Conservation (phyloP, 1,139 yeast species). For the Barnettozyma hawaiiensis region DNA sequence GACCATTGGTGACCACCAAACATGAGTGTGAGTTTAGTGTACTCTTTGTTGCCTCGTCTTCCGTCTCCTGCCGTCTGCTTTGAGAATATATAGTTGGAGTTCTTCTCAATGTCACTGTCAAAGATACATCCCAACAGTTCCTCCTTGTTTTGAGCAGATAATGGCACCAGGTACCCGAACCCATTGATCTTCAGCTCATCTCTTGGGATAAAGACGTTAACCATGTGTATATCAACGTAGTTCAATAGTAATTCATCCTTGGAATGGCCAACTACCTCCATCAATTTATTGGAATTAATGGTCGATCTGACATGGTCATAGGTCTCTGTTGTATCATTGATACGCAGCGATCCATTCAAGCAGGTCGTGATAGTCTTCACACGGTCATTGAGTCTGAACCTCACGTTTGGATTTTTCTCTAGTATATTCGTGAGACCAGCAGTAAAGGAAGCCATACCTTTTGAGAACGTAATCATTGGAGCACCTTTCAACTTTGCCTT, state of each 20-base stretch:
- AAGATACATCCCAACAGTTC: constrained; percentile 79
- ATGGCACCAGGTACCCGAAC: constrained; percentile 87
- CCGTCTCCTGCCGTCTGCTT: neutral
- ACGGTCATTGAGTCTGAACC: constrained; percentile 30
- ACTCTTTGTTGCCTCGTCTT: constrained; percentile 24
- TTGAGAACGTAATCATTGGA: constrained; percentile 48
- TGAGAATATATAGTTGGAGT: constrained; percentile 31
- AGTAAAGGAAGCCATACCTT: constrained; percentile 54
- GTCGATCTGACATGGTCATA: constrained; percentile 56
- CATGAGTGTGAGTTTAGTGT: constrained; percentile 78
- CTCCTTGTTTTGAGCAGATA: constrained; percentile 45
- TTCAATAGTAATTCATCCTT: constrained; percentile 12
- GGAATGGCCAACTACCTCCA: constrained; percentile 19
- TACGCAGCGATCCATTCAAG: constrained; percentile 14
- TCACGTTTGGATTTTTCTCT: constrained; percentile 35
- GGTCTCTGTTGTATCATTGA: constrained; percentile 17
- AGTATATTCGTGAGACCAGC: constrained; percentile 36
- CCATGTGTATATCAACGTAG: constrained; percentile 43
- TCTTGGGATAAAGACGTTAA: constrained; percentile 49
- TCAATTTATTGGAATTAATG: constrained; percentile 37
- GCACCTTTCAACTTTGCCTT: constrained; percentile 35
- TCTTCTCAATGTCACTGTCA: constrained; percentile 74
- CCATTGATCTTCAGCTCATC: constrained; percentile 42
- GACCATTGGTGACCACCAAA: constrained; percentile 62
- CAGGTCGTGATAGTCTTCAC: constrained; percentile 16